Percentiles rank a stretch among this genome's conserved stretches.
These are phyloP conservation scores for Zygotorulaspora danielsina DNA, from an alignment of 805 yeast species.

Conservation along the genomic window DNA sequence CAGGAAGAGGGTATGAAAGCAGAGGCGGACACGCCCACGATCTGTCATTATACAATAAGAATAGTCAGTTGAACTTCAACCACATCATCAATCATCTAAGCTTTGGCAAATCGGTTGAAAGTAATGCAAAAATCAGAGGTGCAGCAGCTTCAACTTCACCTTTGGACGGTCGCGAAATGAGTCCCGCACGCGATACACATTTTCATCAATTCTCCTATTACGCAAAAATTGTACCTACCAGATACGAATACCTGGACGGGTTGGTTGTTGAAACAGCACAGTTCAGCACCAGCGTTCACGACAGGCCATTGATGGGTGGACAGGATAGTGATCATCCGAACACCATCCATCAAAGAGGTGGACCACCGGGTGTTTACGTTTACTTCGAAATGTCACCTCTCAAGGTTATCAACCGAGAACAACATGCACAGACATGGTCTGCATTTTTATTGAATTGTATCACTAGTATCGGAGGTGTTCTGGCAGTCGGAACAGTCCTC, in stretches of 20 bases:
- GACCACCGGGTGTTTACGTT: constrained; percentile 85
- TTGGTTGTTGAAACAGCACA: constrained; percentile 71
- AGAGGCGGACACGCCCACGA: constrained; percentile 76
- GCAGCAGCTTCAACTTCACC: constrained; percentile 52
- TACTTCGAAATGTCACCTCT: constrained; percentile 89
- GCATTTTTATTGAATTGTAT: constrained; percentile 78
- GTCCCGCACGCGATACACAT: constrained; percentile 44
- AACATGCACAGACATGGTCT: constrained; percentile 64
- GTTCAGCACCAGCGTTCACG: constrained; percentile 83
- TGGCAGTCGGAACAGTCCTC: constrained; percentile 84
- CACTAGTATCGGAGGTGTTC: constrained; percentile 87
- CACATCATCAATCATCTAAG: constrained; percentile 77
- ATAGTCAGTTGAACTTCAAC: constrained; percentile 63
- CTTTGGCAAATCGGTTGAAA: constrained; percentile 51
- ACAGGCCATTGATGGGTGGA: constrained; percentile 81
- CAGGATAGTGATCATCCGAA: constrained; percentile 87
- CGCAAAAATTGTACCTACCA: constrained; percentile 84
- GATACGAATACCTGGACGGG: constrained; percentile 62
- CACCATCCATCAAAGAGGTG: constrained; percentile 77
- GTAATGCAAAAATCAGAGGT: constrained; percentile 38
- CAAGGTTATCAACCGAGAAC: constrained; percentile 82
- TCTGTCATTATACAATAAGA: constrained; percentile 60
- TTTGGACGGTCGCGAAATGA: constrained; percentile 48
- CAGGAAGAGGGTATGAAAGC: constrained; percentile 70
- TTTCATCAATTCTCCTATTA: constrained; percentile 69